These are phyloP conservation scores for Pythium monospermum DNA, from an alignment of 352 stramenopile species.

Conservation along the genomic window DNA sequence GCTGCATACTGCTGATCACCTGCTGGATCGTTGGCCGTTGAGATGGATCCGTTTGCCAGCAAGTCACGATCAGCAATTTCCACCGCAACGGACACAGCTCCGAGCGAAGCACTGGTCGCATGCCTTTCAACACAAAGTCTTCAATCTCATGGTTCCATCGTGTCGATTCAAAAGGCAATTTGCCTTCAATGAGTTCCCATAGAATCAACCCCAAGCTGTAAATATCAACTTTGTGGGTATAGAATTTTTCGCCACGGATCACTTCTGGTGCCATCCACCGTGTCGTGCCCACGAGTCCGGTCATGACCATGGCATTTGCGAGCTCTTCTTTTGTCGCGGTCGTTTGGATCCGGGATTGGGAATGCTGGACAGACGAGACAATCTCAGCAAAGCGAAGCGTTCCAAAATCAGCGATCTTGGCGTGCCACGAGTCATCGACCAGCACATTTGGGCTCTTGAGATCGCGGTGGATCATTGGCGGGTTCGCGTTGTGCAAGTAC, in stretches of 20 bases:
- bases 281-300: constrained; percentile 82
- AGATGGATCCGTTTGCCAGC: constrained; percentile 79
- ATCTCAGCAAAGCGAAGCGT: constrained; percentile 84
- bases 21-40: constrained; percentile 83
- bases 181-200: constrained; percentile 85
- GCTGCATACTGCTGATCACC: constrained; percentile 78
- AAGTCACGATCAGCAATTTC: constrained; percentile 74
- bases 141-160: constrained; percentile 87
- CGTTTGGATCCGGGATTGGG: constrained; percentile 16
- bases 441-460: constrained; percentile 90
- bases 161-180: constrained; percentile 74
- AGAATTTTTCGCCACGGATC: constrained; percentile 80
- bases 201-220: constrained; percentile 85
- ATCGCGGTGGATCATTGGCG: constrained; percentile 89
- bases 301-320: constrained; percentile 59
- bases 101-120: constrained; percentile 56
- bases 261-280: constrained; percentile 89
- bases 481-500: constrained; percentile 88
- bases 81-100: constrained; percentile 73
- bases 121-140: constrained; percentile 65
- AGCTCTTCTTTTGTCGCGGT: constrained; percentile 9
- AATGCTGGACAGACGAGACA: constrained; percentile 61
- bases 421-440: constrained; percentile 85
- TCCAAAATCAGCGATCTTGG: constrained; percentile 90
- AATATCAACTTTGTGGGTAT: constrained; percentile 88